Base-by-base conservation (phyloP, 179 eudicot genomes). In the Silene vulgaris region DNA sequence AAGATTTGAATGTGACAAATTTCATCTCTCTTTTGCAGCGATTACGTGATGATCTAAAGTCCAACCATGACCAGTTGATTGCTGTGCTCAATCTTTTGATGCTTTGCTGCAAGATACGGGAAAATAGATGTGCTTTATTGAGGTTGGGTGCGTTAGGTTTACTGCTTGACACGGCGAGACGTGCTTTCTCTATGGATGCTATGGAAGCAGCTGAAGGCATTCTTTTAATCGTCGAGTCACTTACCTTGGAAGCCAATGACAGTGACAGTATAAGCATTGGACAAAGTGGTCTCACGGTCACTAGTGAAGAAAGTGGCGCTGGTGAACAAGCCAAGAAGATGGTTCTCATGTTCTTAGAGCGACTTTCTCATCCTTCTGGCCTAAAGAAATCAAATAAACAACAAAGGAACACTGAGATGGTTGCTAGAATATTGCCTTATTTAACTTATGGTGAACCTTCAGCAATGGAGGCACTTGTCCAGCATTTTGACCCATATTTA, bases 171-270 rank as follows among this genome's bases (percentile, higher is more conserved):
- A 96, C 97, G 57, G 98, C 97, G 52, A 88, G 99, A 74, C 96
- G 89, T 74, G 99, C 98, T 77, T 96, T 96, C 83, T 89, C 94
- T 40, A 91, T 93, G 76, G 99, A 96, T 88, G 99, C 98, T 72
- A 96, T 96, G 92, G 99, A 96, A 78, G 96, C 98, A 66, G 99
- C 99, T 82, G 99, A 96, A 84, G 99, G 99, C 32, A 93, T 96
- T 80, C 93, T 96, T 71, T 78, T 93, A 86, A 96, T 96, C 75
- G 99, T 96, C 28, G 98, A 96, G 85, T 89, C 97, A 75, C 88
- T 96, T 71, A 93, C 99, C 32, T 68, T 96, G 83, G 99, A 96
- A 86, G 98, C 99, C 74, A 96, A 96, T 77, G 97, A 93, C 80
- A 90, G 96, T 66, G 98, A 96, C 76, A 89, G 84, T 72, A 89